Evolutionary conservation across 2,329 filamentous ascomycete species (phyloP).

Genomic region (Nothopassalora personata): DNA sequence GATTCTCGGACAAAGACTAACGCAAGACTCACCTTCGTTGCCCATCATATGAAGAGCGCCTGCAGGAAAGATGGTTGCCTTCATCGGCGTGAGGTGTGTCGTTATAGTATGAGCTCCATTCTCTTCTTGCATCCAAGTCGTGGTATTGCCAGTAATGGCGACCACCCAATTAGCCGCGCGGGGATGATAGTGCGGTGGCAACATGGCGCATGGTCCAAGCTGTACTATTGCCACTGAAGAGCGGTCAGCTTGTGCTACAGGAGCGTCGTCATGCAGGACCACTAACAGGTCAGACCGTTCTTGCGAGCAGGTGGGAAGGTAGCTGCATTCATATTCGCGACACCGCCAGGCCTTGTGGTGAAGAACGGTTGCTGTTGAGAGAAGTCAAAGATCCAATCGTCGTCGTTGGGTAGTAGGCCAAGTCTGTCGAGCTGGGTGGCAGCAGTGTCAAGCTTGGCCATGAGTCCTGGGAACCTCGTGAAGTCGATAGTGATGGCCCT

Average conservation of each 20-base stretch:
- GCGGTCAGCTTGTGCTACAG: conserved; percentile 5
- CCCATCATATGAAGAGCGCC: conserved; percentile 48
- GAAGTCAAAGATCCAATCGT: conserved; percentile 50
- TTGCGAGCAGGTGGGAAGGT: conserved; percentile 47
- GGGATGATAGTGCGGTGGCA: conserved; percentile 48
- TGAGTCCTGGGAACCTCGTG: conserved; percentile 37
- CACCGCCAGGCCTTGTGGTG: conserved; percentile 43
- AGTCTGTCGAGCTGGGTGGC: conserved; percentile 45
- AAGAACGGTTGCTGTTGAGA: conserved; percentile 36
- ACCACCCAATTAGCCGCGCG: conserved; percentile 48
- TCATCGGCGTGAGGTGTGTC: conserved; percentile 39
- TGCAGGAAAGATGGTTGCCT: conserved; percentile 48
- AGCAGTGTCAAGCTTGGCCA: conserved; percentile 36
- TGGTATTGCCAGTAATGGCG: conserved; percentile 44
- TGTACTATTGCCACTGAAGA: conserved; percentile 33
- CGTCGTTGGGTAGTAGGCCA: conserved; percentile 36
- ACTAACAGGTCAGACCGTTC: conserved; percentile 45
- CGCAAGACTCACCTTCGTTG: conserved; percentile 40
- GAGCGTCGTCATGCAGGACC: background rate
- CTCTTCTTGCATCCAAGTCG: conserved; percentile 49
- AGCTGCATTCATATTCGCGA: conserved; percentile 49
- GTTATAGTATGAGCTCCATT: conserved; percentile 45
- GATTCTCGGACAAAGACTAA: background rate
- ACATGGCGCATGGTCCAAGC: conserved; percentile 49
- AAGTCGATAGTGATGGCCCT: conserved; percentile 33